These are phyloP conservation scores for Magnusiomyces paraingens DNA, from an alignment of 1,139 yeast genomes.

Conservation along the genomic window DNA sequence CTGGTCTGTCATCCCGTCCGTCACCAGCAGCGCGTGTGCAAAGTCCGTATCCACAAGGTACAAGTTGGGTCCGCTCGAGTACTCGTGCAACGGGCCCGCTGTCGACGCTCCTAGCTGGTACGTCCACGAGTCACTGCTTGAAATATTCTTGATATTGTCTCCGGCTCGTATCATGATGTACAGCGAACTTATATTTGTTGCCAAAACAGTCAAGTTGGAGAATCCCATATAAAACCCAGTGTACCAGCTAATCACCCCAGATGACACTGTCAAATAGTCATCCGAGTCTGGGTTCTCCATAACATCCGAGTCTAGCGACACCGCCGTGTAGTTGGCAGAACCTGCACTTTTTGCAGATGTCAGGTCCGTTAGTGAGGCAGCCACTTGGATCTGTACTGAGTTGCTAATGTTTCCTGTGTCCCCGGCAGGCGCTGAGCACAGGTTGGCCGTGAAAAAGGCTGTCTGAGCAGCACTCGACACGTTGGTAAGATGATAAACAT, in stretches of 20 bases:
- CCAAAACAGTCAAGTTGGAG: not conserved
- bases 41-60: constrained; percentile 67
- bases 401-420: not conserved
- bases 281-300: not conserved
- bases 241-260: not conserved
- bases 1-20: constrained; percentile 46
- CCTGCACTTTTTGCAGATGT: too few relatives aligned
- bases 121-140: constrained; percentile 26
- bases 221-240: not conserved
- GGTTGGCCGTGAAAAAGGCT: not conserved
- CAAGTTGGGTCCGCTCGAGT: constrained; percentile 58
- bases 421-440: not conserved
- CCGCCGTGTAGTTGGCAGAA: not conserved
- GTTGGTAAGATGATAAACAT: not conserved
- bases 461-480: not conserved
- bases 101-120: constrained; percentile 70
- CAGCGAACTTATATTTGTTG: not conserved
- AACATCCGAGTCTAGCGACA: not conserved
- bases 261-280: not conserved
- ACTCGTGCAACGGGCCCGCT: constrained; percentile 57
- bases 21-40: constrained; percentile 59
- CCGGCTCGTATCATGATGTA: not conserved
- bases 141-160: not conserved
- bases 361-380: too few relatives aligned
- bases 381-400: not conserved